A percentile compares a stretch with the other conserved stretches of the same genome.
phyloP scores from a whole-genome alignment of 164 flowering plant species.

The Kingdonia uniflora region DNA sequence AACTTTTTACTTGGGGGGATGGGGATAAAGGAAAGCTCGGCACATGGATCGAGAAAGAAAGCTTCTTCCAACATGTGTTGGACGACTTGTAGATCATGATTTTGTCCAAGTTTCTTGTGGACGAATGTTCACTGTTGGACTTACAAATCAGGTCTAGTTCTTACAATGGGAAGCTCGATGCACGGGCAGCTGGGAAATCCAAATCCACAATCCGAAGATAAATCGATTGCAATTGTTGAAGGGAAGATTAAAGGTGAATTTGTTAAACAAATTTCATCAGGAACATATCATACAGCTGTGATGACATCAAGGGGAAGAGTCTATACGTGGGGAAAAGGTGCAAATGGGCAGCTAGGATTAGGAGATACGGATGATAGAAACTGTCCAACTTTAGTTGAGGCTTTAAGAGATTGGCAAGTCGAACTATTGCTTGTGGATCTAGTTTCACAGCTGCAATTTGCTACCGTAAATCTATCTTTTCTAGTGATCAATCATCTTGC shows the following conservation, averaged over 20 bases:
- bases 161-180: slow-evolving; percentile 52
- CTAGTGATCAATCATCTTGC: slow-evolving; percentile 44
- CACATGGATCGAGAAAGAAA: slow-evolving; percentile 37
- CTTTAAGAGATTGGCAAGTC: slow-evolving; percentile 44
- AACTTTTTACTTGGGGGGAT: slow-evolving; percentile 77
- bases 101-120: slow-evolving; percentile 66
- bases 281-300: slow-evolving; percentile 51
- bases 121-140: slow-evolving; percentile 46
- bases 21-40: slow-evolving; percentile 57
- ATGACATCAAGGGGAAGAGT: slow-evolving; percentile 44
- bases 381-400: slow-evolving; percentile 48
- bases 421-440: slow-evolving; percentile 47
- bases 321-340: slow-evolving; percentile 66
- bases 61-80: slow-evolving; percentile 55
- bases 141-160: slow-evolving; percentile 44
- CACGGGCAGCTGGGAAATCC: slow-evolving; percentile 57
- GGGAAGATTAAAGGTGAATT: slow-evolving; percentile 46
- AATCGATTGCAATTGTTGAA: slow-evolving; percentile 42
- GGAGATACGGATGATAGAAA: slow-evolving; percentile 48
- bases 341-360: slow-evolving; percentile 52
- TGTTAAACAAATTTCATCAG: slow-evolving; percentile 45
- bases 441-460: slow-evolving; percentile 53
- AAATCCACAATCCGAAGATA: slow-evolving; percentile 30
- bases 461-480: slow-evolving; percentile 42
- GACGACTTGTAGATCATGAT: slow-evolving; percentile 41